These are phyloP conservation scores for Trypanosoma theileri DNA, from an alignment of 208 protist species.

Conservation along the genomic window DNA sequence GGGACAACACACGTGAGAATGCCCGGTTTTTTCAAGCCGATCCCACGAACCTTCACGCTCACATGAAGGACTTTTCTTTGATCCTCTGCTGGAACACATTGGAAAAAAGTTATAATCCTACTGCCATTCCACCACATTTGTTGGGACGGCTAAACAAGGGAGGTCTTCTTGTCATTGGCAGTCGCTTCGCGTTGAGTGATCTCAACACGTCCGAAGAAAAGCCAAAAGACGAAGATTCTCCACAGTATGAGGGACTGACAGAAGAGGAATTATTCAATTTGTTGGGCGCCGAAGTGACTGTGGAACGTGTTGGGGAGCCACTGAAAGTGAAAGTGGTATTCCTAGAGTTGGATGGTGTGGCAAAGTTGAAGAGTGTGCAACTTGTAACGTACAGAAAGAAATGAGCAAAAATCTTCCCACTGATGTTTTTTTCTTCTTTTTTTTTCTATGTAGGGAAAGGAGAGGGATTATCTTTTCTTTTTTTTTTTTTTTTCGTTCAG, in stretches of 20 bases:
- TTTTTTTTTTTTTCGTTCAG: constrained; percentile 7
- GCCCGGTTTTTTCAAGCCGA: constrained; percentile 89
- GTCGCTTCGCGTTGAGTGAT: constrained; percentile 56
- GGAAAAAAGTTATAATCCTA: constrained; percentile 79
- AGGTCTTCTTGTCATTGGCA: constrained; percentile 76
- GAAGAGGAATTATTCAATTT: constrained; percentile 63
- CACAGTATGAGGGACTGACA: constrained; percentile 50
- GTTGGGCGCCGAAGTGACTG: constrained; percentile 50
- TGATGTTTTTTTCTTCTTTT: constrained; percentile 18
- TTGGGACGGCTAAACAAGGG: constrained; percentile 56
- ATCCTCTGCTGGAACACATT: constrained; percentile 89
- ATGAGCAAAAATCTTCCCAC: constrained; percentile 18
- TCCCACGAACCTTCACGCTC: constrained; percentile 84
- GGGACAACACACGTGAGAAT: constrained; percentile 59
- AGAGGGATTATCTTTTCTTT: no score
- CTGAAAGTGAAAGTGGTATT: constrained; percentile 64
- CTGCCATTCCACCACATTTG: constrained; percentile 68
- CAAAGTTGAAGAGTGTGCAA: constrained; percentile 43
- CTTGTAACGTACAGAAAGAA: constrained; percentile 73
- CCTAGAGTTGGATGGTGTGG: constrained; percentile 39
- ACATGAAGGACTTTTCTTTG: constrained; percentile 75
- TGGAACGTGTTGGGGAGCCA: constrained; percentile 64
- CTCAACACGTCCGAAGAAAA: constrained; percentile 35
- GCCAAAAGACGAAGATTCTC: constrained; percentile 4
- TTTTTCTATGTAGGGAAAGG: constrained; percentile 10